Percentiles rank a stretch among this genome's conserved stretches.
These are phyloP conservation scores for Fusarium hostae DNA, from an alignment of 2,329 filamentous ascomycete species.

Conservation along the genomic window DNA sequence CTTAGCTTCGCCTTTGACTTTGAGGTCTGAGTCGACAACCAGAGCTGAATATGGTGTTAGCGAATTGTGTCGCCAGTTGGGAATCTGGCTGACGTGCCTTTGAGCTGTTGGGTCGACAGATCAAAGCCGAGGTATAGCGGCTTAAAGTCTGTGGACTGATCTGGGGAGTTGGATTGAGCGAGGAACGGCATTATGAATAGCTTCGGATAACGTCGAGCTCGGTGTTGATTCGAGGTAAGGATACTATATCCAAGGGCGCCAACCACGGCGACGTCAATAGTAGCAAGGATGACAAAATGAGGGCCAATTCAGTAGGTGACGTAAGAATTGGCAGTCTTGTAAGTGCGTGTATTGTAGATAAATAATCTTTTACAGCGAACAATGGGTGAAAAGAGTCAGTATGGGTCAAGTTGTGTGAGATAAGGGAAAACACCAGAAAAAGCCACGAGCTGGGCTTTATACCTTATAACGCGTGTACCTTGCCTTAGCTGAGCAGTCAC, in stretches of 20 bases:
- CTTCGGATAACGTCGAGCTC: background rate
- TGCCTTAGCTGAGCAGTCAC: constrained; percentile 13
- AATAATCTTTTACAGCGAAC: background rate
- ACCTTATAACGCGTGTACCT: background rate
- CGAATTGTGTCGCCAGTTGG: background rate
- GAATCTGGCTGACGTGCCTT: constrained; percentile 66
- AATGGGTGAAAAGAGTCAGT: background rate
- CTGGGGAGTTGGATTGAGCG: constrained; percentile 9
- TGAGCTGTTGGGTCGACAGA: constrained; percentile 95
- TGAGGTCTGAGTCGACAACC: constrained; percentile 84
- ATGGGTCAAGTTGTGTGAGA: constrained; percentile 8
- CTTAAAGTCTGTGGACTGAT: constrained; percentile 43
- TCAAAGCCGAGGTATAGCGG: constrained; percentile 93
- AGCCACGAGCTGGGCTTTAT: constrained; percentile 27
- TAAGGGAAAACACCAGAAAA: constrained; percentile 18
- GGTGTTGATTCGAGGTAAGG: background rate
- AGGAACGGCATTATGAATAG: constrained; percentile 28
- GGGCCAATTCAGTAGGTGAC: constrained; percentile 11
- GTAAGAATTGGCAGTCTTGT: background rate
- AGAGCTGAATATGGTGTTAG: constrained; percentile 67
- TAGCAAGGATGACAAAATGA: constrained; percentile 26
- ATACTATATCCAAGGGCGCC: background rate
- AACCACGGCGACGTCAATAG: constrained; percentile 22
- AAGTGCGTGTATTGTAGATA: background rate
- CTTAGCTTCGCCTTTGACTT: constrained; percentile 84